phyloP scores from a whole-genome alignment of 768 basidiomycete genomes.

The Suillus bovinus region DNA sequence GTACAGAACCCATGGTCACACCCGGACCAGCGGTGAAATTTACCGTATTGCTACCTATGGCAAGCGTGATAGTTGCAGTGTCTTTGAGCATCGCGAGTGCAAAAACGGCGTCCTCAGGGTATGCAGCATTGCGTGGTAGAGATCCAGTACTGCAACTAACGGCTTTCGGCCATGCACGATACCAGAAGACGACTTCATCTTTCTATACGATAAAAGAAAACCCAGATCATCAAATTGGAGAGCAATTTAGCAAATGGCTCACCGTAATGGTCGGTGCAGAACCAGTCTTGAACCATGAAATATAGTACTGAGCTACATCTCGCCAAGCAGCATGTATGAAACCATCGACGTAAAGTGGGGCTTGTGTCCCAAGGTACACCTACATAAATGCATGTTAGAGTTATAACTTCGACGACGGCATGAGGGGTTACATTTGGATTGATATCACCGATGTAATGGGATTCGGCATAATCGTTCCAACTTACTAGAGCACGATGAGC shows the following conservation, averaged over 20 bases:
- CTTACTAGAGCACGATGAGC: conserved; percentile 19
- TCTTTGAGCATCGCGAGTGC: conserved; percentile 37
- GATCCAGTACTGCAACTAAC: conserved; percentile 29
- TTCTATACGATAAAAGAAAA: conserved; percentile 11
- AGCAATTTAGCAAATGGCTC: neutral
- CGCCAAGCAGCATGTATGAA: conserved; percentile 27
- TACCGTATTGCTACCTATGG: conserved; percentile 26
- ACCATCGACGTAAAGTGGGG: conserved; percentile 27
- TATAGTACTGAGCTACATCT: conserved; percentile 28
- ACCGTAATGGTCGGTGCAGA: conserved; percentile 18
- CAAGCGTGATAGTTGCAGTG: conserved; percentile 33
- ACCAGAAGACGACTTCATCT: conserved; percentile 28
- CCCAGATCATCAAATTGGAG: neutral
- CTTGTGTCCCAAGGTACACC: conserved; percentile 20
- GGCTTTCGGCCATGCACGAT: conserved; percentile 24
- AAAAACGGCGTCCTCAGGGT: conserved; percentile 39
- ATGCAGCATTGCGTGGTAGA: conserved; percentile 14
- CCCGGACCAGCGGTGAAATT: conserved; percentile 15
- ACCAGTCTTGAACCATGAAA: conserved; percentile 25
- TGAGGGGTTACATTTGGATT: conserved; percentile 17
- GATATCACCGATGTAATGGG: conserved; percentile 40
- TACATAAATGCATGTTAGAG: neutral
- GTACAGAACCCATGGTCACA: conserved; percentile 21
- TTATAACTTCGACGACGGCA: neutral
- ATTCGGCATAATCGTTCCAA: conserved; percentile 24